Base-by-base conservation (phyloP, 1,284 basidiomycete species). In the Exobasidium cylindrosporum region DNA sequence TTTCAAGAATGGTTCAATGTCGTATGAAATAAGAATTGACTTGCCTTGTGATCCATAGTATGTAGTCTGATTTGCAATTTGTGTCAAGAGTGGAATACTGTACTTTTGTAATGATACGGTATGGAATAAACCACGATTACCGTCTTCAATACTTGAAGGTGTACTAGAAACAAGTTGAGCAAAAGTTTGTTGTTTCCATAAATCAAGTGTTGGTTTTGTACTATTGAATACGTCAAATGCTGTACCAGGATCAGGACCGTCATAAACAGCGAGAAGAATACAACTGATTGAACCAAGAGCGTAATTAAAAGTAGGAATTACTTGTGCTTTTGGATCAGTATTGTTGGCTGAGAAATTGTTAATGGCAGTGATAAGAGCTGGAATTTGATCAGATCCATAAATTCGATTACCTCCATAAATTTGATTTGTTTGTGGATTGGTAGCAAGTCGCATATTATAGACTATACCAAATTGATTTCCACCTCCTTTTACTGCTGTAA, bases 1-100 rank as follows among this genome's bases (percentile, higher is more conserved):
- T 28, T 62, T 55, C 0, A 67, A 68, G 65, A 73, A 74, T 1
- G 69, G 72, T 64, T 73, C 69, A 10, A 73, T 69, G 44, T 70
- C 72, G 52, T 69, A 69, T 46, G 72, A 73, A 45, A 70, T 62
- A 14, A 74, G 52, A 2, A 57, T 52, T n/a, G n/a, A 58, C 17
- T 57, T 47, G 13, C 54, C 65, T 30, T 64, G 54, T 6, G 35
- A 26, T 3, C 65, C 67, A 28, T 62, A 67, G 57, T 57, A 64
- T 45, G 66, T 64, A 58, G 61, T 57, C 61, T 69, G 61, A 57
- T 63, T 63, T 23, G 65, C 54, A 40, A 73, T 73, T 30, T 70
- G 56, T 49, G 69, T 60, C 26, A 56, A 53, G 2, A 58, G 7
- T 4, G 45, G 26, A 2, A 58, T 21, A 28, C 23, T 23, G 54